Percentiles rank a stretch among this genome's conserved stretches.
phyloP scores from a whole-genome alignment of 495 filamentous ascomycete species.

The Cudoniella acicularis region DNA sequence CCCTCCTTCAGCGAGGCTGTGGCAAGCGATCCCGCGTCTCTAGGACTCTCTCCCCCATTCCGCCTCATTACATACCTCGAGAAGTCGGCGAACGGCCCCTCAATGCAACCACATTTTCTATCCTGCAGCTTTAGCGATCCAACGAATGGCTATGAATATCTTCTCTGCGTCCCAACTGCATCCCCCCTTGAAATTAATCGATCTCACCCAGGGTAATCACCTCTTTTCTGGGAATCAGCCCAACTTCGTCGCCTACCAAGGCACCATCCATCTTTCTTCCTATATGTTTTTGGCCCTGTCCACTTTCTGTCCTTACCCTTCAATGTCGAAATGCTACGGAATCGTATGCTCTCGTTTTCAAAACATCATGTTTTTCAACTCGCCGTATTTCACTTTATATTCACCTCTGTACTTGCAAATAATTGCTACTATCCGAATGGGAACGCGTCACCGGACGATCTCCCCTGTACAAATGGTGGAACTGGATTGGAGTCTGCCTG shows the following conservation, averaged over 20 bases:
- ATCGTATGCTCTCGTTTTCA: not conserved
- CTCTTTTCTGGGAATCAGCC: not conserved
- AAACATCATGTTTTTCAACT: not conserved
- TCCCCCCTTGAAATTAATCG: not conserved
- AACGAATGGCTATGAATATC: not conserved
- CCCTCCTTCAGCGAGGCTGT: not conserved
- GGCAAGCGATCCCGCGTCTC: not conserved
- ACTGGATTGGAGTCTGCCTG: slow-evolving; percentile 20
- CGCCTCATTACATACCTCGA: not conserved
- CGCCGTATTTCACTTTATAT: not conserved
- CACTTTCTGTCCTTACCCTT: not conserved
- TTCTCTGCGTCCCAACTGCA: not conserved
- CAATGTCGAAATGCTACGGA: slow-evolving; percentile 1
- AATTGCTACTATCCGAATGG: slow-evolving; percentile 25
- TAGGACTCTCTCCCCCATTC: not conserved
- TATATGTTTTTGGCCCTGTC: not conserved
- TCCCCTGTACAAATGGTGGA: slow-evolving; percentile 13
- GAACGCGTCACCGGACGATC: slow-evolving; percentile 11
- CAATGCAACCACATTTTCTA: too few species aligned
- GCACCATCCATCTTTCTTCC: not conserved
- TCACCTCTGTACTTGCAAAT: not conserved
- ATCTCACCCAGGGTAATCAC: not conserved
- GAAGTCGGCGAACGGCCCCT: too few species aligned
- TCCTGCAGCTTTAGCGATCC: not conserved
- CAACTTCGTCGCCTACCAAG: not conserved